Base-by-base conservation (phyloP, 352 stramenopile genomes). In the Phytophthora constricta region DNA sequence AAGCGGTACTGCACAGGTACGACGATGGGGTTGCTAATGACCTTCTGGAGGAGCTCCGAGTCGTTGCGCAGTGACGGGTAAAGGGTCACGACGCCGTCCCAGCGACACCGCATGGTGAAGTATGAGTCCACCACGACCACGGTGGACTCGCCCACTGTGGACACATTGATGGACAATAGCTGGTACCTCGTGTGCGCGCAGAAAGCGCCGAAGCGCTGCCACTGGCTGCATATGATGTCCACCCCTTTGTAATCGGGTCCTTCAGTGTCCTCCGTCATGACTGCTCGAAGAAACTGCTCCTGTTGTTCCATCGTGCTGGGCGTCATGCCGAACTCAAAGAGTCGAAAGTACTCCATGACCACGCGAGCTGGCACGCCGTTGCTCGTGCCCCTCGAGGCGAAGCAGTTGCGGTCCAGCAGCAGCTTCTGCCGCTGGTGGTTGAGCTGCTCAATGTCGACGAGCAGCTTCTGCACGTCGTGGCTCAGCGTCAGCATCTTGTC, bases 181-280 rank as follows among this genome's bases (percentile, higher is more conserved):
- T 76, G 25, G 52, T 81, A 86, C 25, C 74, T 60, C 20, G 69
- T 84, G 47, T 67, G 73, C 5, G 55, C 46, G 51, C 77, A 90
- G 53, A 84, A 78, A 5, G 58, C 28, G 11, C 62, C 67, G 67
- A 90, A 87, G 14, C 82, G 71, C 20, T 76, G 76, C 79, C 77
- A 91, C 46, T 84, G 77, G 20, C 70, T 65, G 47, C 45, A 86
- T 14, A 91, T 50, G 37, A 74, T 65, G 19, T 87, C 79, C 5
- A 88, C 57, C 23, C 79, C 81, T 3, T 62, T 20, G 64, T 86
- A 90, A 54, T 90, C 80, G 1, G 81, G 80, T 0, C 81, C 83
- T n/a, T 61, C 41, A 3, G 86, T 67, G 16, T 75, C 26, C 17
- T 54, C 62, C 26, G 57, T 79, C 84, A 89, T 90, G 49, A 80